A percentile compares a stretch with the other conserved stretches of the same genome.
Evolutionary conservation across 306 rosid genomes (phyloP).

Genomic region (barrel medic (Medicago truncatula)): MtrunA17r5.0-ANR NC_053047.1:32499501-32500000

Average conservation of each 20-base stretch:
- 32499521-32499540: background rate
- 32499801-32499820: background rate
- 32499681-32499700: conserved; percentile 60
- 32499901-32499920: too few species aligned
- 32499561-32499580: conserved; percentile 36
- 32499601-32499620: conserved; percentile 38
- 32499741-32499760: background rate
- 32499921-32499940: too few species aligned
- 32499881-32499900: too few species aligned
- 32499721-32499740: background rate
- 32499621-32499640: conserved; percentile 36
- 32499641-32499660: conserved; percentile 38
- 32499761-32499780: background rate
- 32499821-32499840: too few species aligned
- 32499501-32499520: too few species aligned
- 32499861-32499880: too few species aligned
- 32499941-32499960: too few species aligned
- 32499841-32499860: too few species aligned
- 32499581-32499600: conserved; percentile 42
- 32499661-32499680: conserved; percentile 44
- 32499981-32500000: too few species aligned
- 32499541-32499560: background rate
- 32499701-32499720: conserved; percentile 54
- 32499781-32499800: background rate
- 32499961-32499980: too few species aligned